A percentile compares a stretch with the other conserved stretches of the same genome.
These are phyloP conservation scores for Heracleum sosnowskyi DNA, from an alignment of 129 eudicot species.

Conservation along the genomic window DNA sequence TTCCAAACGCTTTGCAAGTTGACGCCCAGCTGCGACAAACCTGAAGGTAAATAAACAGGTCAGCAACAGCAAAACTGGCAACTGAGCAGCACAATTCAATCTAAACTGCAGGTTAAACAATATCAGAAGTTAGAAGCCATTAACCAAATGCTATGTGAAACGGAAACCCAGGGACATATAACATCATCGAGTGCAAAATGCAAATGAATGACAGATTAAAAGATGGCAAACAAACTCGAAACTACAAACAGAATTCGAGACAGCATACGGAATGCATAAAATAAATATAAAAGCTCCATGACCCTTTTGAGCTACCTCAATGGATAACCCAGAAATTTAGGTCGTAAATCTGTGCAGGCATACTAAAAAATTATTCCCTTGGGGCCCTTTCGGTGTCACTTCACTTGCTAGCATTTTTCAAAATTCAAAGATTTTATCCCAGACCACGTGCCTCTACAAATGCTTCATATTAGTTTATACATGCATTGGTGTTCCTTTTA, in stretches of 20 bases:
- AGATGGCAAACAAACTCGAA: neutral
- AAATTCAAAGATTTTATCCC: neutral
- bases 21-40: slow-evolving; percentile 88
- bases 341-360: neutral
- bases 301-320: neutral
- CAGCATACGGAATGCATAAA: neutral
- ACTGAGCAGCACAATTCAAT: neutral
- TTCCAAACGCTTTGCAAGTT: slow-evolving; percentile 90
- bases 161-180: neutral
- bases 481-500: neutral
- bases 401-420: neutral
- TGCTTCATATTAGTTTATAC: neutral
- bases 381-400: neutral
- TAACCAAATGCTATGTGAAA: neutral
- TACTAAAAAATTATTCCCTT: neutral
- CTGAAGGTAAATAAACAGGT: slow-evolving; percentile 28
- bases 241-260: neutral
- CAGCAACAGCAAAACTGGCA: slow-evolving; percentile 9
- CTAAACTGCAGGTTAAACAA: neutral
- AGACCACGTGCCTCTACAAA: neutral
- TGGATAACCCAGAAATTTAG: neutral
- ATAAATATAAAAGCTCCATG: neutral
- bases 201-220: neutral
- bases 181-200: neutral
- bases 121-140: neutral